Evolutionary conservation across 2,329 filamentous ascomycete species (phyloP), one percentile per base, ranked within the genome.

Genomic region (Colletotrichum euphorbiae): DNA sequence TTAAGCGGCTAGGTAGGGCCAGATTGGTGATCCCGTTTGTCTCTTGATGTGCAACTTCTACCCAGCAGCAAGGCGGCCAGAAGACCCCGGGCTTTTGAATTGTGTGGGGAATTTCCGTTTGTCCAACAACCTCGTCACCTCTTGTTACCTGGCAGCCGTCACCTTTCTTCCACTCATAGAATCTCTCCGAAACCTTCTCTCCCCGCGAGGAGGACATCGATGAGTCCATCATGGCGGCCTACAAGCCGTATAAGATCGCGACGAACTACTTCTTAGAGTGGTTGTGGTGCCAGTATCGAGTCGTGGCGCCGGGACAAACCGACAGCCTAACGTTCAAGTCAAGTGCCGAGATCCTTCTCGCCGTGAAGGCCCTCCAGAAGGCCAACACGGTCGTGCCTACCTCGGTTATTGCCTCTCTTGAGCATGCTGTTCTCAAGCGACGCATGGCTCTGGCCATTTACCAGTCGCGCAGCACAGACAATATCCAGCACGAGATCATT

Each of bases 181-280:
- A 28, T 6, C 28, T 28, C 7, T 6, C 28, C 6, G 28, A 28
- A 28, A 28, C 28, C 28, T 28, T 28, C 7, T 2, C 33, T 43
- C 13, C 58, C 17, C 19, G 19, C 3, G 13, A 24, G 3, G 13
- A 24, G 3, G 31, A 42, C 3, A 15, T 7, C 8, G 8, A 36
- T 1, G 19, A 12, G 19, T 15, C 15, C 19, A 7, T 61, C 11
- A 17, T 6, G 36, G 4, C 17, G 8, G 33, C 45, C 2, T 40
- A 51, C 21, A 4, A 15, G 46, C 13, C n/a, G 13, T 61, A 61
- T 36, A 61, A 61, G 43, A n/a, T 3, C 6, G n/a, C 15, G 8
- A 61, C 46, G 8, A 24, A 61, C 21, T 61, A 48, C 12, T 61
- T 61, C 21, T 28, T 61, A 33, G 33, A 48, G 6, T 61, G 58